Evolutionary conservation across 2,329 filamentous ascomycete species (phyloP).

Genomic region (Penicillium sp.): DNA sequence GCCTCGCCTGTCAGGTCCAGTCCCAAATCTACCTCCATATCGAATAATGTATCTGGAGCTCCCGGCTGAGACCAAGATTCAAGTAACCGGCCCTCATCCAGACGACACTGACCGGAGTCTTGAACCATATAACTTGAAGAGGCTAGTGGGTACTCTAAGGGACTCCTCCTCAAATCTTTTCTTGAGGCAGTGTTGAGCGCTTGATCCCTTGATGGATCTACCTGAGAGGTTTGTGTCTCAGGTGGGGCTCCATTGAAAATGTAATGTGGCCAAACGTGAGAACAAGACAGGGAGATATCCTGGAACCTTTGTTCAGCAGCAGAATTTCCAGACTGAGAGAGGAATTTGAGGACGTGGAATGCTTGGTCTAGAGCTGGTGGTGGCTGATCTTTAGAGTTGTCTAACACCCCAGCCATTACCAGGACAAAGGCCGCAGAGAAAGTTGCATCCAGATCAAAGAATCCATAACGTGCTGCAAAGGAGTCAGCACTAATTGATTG

Average conservation of each 20-base stretch:
- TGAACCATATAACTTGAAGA: background rate
- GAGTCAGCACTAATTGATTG: background rate
- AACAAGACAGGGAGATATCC: constrained; percentile 17
- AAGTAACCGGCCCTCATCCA: background rate
- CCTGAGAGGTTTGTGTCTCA: background rate
- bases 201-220: background rate
- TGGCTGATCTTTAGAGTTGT: constrained; percentile 9
- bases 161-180: background rate
- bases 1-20: constrained; percentile 19
- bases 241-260: background rate
- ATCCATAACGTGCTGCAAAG: constrained; percentile 18
- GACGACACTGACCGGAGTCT: background rate
- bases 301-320: constrained; percentile 19
- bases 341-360: constrained; percentile 15
- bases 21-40: constrained; percentile 16
- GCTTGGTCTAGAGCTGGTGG: constrained; percentile 15
- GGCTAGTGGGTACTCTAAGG: background rate
- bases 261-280: constrained; percentile 13
- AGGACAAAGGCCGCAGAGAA: constrained; percentile 25
- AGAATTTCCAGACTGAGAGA: constrained; percentile 14
- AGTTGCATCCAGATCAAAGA: constrained; percentile 24
- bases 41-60: constrained; percentile 7
- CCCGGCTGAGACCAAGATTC: background rate
- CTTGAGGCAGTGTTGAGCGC: background rate
- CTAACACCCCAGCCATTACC: constrained; percentile 13